Percentiles rank a stretch among this genome's conserved stretches.
Conservation (phyloP, 257 asterid genomes). For the Linderniella brevidens region DNA sequence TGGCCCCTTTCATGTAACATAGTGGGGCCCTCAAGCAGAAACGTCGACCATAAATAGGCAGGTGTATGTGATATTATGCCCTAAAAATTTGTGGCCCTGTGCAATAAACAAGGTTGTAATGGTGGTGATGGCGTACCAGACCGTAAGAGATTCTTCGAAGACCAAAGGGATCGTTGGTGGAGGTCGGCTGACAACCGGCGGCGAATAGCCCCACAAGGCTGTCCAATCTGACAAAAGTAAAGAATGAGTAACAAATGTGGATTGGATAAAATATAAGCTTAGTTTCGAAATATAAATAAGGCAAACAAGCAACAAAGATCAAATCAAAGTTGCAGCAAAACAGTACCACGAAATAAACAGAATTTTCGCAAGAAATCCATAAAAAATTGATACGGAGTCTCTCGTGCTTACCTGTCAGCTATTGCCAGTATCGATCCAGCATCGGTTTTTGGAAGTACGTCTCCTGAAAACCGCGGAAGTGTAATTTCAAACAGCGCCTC, state of each 20-base stretch:
- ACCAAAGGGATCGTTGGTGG: conserved; percentile 84
- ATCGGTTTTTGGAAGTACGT: conserved; percentile 68
- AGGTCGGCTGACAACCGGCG: conserved; percentile 96
- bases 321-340: too few species aligned
- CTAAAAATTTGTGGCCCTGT: too few species aligned
- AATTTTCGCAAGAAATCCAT: background rate
- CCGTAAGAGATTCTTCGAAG: conserved; percentile 87
- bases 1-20: too few species aligned
- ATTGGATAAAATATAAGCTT: conserved; percentile 7
- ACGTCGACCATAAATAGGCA: too few species aligned
- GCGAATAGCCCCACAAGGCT: conserved; percentile 94
- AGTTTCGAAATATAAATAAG: background rate
- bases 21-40: too few species aligned
- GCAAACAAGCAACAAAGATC: too few species aligned
- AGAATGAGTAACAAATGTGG: background rate
- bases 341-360: background rate
- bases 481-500: conserved; percentile 80
- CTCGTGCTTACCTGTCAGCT: conserved; percentile 53
- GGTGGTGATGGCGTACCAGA: conserved; percentile 53
- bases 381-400: conserved; percentile 1
- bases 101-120: too few species aligned
- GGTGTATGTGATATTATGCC: too few species aligned
- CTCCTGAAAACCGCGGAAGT: conserved; percentile 91
- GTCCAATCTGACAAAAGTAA: conserved; percentile 55
- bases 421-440: conserved; percentile 75